Conservation (phyloP, 345 rosid genomes). For the Luvunga scandens region DNA sequence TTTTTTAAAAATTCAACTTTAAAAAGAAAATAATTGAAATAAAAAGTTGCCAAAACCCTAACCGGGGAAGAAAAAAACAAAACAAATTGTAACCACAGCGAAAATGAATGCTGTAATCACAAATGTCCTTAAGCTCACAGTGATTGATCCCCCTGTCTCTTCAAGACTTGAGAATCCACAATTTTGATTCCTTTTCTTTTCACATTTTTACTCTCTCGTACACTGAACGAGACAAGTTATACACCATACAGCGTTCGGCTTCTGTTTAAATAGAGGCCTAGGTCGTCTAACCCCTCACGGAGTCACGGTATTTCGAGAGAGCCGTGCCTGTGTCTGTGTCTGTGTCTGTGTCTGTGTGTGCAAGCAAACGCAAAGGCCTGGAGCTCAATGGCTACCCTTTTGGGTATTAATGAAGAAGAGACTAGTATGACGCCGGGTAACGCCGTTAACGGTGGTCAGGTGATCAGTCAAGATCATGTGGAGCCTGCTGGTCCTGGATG, state of each 20-base stretch:
- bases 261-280: not conserved
- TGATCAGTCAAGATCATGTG: not conserved
- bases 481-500: too few species aligned
- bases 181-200: not conserved
- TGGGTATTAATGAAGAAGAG: not conserved
- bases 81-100: not conserved
- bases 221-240: too few species aligned
- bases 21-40: too few species aligned
- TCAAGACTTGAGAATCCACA: not conserved
- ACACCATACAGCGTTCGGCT: not conserved
- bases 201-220: not conserved
- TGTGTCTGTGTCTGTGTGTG: too few species aligned
- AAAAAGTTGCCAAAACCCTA: not conserved
- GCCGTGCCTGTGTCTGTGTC: too few species aligned
- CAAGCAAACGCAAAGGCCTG: not conserved
- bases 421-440: not conserved
- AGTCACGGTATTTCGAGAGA: too few species aligned
- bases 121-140: not conserved
- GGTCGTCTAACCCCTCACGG: too few species aligned
- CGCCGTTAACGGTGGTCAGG: not conserved
- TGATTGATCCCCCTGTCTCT: not conserved
- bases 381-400: not conserved
- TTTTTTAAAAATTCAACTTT: too few species aligned
- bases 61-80: not conserved
- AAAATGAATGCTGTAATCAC: not conserved